Conservation (phyloP, 176 grass and related monocot genomes). For the Carex kokanica region DNA sequence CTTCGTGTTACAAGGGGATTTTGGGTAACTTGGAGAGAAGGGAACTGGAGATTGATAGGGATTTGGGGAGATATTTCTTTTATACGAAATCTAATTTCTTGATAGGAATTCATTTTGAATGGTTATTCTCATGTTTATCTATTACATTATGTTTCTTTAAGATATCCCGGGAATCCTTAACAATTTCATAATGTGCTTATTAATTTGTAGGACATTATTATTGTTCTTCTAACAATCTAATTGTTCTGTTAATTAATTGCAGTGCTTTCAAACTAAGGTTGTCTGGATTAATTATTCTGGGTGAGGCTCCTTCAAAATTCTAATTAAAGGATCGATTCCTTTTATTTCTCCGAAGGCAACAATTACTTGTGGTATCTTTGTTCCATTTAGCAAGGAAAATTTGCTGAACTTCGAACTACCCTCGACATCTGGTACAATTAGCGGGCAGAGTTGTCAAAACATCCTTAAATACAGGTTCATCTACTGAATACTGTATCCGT, state of each 20-base stretch:
- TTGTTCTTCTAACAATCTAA: neutral
- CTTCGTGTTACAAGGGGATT: neutral
- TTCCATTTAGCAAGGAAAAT: neutral
- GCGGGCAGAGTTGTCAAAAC: neutral
- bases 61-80: neutral
- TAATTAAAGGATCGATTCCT: neutral
- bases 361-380: neutral
- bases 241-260: slow-evolving; percentile 1
- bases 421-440: neutral
- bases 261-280: neutral
- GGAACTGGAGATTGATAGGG: neutral
- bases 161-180: neutral
- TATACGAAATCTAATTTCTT: neutral
- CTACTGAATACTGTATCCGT: neutral
- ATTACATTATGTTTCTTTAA: neutral
- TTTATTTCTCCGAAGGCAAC: neutral
- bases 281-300: neutral
- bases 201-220: neutral
- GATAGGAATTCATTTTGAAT: neutral
- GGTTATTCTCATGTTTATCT: neutral
- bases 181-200: neutral
- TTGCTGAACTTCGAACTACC: neutral
- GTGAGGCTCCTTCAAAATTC: neutral
- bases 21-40: neutral
- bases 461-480: neutral